Percentiles rank a stretch among this genome's conserved stretches.
phyloP scores from a whole-genome alignment of 2,329 filamentous ascomycete genomes.

The Cercospora sojina region DNA sequence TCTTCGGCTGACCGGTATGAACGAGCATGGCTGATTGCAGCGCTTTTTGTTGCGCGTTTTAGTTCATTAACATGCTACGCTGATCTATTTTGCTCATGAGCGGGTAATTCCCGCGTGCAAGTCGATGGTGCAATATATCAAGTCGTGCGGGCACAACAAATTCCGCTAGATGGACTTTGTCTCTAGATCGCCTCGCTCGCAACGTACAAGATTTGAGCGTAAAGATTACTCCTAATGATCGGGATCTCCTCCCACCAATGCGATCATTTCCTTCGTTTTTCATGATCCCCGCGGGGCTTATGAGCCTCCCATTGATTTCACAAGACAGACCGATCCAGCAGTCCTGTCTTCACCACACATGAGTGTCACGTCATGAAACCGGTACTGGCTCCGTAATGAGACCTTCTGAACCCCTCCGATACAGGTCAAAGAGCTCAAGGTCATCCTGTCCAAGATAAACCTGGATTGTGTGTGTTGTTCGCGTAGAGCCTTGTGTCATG shows the following conservation, averaged over 20 bases:
- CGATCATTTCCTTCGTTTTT: neutral
- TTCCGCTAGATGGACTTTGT: neutral
- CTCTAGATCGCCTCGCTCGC: neutral
- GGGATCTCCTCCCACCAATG: neutral
- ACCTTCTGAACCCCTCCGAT: conserved; percentile 10
- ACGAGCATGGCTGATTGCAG: conserved; percentile 7
- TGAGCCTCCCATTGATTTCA: neutral
- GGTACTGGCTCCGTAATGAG: neutral
- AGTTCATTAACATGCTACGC: neutral
- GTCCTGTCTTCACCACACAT: neutral
- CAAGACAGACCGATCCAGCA: neutral
- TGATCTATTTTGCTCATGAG: neutral
- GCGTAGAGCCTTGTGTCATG: conserved; percentile 9
- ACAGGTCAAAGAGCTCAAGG: conserved; percentile 23
- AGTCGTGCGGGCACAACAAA: neutral
- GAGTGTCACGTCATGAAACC: neutral
- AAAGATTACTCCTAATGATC: neutral
- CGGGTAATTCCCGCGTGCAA: neutral
- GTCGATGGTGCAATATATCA: neutral
- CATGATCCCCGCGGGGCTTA: neutral
- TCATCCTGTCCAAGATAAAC: conserved; percentile 30
- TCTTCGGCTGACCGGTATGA: conserved; percentile 35
- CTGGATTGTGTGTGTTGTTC: conserved; percentile 28
- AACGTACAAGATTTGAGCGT: neutral
- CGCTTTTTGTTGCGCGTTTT: neutral